Evolutionary conservation across 2,329 filamentous ascomycete genomes (phyloP).

Genomic region (Pseudogymnoascus sp.): DNA sequence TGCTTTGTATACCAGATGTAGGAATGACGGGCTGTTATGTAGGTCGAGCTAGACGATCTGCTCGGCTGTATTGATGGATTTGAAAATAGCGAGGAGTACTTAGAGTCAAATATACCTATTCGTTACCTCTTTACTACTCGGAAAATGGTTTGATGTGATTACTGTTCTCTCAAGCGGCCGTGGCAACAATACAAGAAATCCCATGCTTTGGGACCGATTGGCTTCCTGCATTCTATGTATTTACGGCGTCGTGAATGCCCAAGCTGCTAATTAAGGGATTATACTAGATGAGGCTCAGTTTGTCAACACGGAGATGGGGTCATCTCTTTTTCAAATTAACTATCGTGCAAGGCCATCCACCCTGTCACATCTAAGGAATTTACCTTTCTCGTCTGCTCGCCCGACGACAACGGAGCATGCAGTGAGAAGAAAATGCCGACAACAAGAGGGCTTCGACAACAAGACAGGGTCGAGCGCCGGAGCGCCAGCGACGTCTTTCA

Average conservation of each 20-base stretch:
- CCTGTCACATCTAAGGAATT: too few species aligned
- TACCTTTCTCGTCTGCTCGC: not conserved
- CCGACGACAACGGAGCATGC: not conserved
- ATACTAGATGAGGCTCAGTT: not conserved
- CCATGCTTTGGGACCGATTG: not conserved
- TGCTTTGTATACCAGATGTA: not conserved
- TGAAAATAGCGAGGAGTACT: conserved; percentile 3
- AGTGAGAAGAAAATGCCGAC: not conserved
- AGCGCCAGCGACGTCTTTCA: too few species aligned
- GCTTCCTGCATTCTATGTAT: not conserved
- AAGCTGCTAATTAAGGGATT: not conserved
- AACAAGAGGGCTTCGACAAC: not conserved
- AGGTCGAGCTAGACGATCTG: not conserved
- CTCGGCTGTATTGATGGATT: not conserved
- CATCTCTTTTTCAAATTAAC: not conserved
- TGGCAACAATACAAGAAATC: not conserved
- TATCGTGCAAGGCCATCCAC: not conserved
- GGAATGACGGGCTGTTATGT: not conserved
- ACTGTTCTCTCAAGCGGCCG: not conserved
- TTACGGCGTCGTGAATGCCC: not conserved
- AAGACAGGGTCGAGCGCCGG: not conserved
- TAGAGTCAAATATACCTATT: not conserved
- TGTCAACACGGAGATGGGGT: not conserved
- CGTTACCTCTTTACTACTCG: not conserved
- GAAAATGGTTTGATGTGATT: not conserved